Percentiles rank a stretch among this genome's conserved stretches.
Evolutionary conservation across 225 moss, liverwort and hornwort genomes (phyloP).

Genomic region (Physcomitrellopsis africana): DNA sequence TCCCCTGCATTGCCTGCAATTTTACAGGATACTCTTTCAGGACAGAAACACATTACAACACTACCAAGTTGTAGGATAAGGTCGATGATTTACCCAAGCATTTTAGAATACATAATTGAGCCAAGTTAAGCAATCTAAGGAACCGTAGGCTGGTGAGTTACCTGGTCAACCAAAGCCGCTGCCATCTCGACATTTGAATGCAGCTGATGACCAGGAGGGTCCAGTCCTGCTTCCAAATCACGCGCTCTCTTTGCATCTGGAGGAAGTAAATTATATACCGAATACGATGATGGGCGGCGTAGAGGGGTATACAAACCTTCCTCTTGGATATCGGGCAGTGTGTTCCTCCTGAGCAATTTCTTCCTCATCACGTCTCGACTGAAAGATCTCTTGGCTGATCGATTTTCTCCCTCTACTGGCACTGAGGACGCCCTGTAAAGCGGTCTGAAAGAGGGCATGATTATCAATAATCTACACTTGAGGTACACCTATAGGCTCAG

Average conservation of each 20-base stretch:
- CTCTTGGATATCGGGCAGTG: conserved; percentile 59
- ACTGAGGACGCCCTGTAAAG: conserved; percentile 50
- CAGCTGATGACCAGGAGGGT: conserved; percentile 45
- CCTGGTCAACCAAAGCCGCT: conserved; percentile 65
- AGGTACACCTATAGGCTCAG: conserved; percentile 10
- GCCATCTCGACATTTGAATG: conserved; percentile 67
- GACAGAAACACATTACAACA: neutral
- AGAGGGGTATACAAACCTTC: conserved; percentile 56
- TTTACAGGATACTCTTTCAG: conserved; percentile 20
- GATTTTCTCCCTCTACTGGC: conserved; percentile 44
- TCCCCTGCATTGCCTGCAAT: conserved; percentile 70
- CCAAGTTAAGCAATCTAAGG: conserved; percentile 7
- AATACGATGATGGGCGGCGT: conserved; percentile 46
- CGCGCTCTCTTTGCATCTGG: conserved; percentile 26
- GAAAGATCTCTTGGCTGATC: conserved; percentile 34
- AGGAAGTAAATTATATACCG: conserved; percentile 22
- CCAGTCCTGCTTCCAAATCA: conserved; percentile 54
- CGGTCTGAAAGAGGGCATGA: conserved; percentile 51
- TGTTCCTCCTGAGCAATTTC: conserved; percentile 41
- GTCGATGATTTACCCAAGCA: neutral
- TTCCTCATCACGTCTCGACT: conserved; percentile 54
- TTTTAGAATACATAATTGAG: neutral
- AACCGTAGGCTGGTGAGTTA: conserved; percentile 27
- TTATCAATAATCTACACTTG: conserved; percentile 26
- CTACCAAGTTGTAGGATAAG: neutral